phyloP scores from a whole-genome alignment of 1,284 basidiomycete species.

The Apiotrichum sp. region DNA sequence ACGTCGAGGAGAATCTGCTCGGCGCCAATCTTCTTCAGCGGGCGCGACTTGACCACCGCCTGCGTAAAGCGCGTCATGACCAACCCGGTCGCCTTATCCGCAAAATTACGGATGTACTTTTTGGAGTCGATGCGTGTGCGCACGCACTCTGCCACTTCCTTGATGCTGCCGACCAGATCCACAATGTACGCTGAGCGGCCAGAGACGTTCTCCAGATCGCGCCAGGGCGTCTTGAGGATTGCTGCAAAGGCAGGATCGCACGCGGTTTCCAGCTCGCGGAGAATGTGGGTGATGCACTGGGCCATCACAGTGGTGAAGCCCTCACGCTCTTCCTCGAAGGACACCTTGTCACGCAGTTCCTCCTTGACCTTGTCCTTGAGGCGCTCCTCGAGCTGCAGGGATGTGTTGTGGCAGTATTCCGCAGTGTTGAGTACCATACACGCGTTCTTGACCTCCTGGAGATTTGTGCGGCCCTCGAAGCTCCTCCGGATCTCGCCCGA shows the following conservation, averaged over 20 bases:
- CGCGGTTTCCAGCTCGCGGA: conserved; percentile 73
- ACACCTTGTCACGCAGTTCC: conserved; percentile 69
- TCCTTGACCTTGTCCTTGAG: conserved; percentile 73
- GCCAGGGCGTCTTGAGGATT: conserved; percentile 72
- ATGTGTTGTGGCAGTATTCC: conserved; percentile 92
- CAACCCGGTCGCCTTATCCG: conserved; percentile 82
- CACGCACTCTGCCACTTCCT: conserved; percentile 50
- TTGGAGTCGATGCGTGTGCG: conserved; percentile 69
- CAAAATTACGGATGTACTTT: conserved; percentile 82
- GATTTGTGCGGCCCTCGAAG: conserved; percentile 66
- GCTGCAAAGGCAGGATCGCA: conserved; percentile 68
- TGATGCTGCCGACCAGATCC: conserved; percentile 85
- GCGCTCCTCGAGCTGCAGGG: conserved; percentile 86
- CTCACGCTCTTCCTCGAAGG: conserved; percentile 78
- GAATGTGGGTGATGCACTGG: conserved; percentile 64
- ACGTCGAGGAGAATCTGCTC: conserved; percentile 89
- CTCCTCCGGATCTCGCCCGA: conserved; percentile 55
- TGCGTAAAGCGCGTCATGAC: conserved; percentile 79
- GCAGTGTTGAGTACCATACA: conserved; percentile 91
- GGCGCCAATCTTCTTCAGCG: conserved; percentile 80
- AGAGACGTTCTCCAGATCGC: conserved; percentile 68
- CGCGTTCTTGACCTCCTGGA: conserved; percentile 67
- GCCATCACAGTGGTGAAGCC: conserved; percentile 82
- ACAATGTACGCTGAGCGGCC: conserved; percentile 73
- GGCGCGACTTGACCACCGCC: conserved; percentile 76